phyloP scores from a whole-genome alignment of 352 stramenopile species.

The Pythium graminicola region DNA sequence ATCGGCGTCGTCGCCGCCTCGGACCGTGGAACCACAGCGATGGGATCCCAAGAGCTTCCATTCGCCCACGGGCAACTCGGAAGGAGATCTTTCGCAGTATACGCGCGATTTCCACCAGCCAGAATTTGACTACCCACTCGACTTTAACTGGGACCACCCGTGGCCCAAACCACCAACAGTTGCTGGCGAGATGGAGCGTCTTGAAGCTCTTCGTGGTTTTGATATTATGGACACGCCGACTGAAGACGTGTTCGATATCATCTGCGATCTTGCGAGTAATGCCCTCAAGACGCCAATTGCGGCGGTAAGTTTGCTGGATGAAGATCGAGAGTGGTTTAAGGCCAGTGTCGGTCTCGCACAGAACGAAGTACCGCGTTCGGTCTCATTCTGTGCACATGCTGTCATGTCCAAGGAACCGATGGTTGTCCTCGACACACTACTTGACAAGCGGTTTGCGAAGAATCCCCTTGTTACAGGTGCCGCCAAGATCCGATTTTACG shows the following conservation, averaged over 20 bases:
- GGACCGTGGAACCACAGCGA: background rate
- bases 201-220: slow-evolving; percentile 43
- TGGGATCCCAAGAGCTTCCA: background rate
- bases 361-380: slow-evolving; percentile 74
- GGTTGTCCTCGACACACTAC: slow-evolving; percentile 83
- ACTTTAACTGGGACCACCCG: slow-evolving; percentile 45
- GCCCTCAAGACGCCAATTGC: slow-evolving; percentile 65
- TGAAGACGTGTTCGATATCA: slow-evolving; percentile 67
- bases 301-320: slow-evolving; percentile 74
- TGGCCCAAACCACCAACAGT: slow-evolving; percentile 64
- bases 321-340: slow-evolving; percentile 77
- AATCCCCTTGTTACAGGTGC: slow-evolving; percentile 87
- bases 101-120: too few relatives aligned
- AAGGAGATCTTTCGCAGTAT: too few relatives aligned
- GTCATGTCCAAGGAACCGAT: slow-evolving; percentile 50
- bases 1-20: background rate
- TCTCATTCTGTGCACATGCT: slow-evolving; percentile 73
- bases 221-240: slow-evolving; percentile 51
- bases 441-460: slow-evolving; percentile 82
- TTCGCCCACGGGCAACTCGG: slow-evolving; percentile 6
- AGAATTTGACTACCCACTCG: slow-evolving; percentile 14
- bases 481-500: slow-evolving; percentile 93
- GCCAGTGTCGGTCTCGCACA: slow-evolving; percentile 57
- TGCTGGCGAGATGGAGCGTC: slow-evolving; percentile 43
- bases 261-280: slow-evolving; percentile 70